Base-by-base conservation (phyloP, 306 rosid species). In the Calophaca sinica region DNA sequence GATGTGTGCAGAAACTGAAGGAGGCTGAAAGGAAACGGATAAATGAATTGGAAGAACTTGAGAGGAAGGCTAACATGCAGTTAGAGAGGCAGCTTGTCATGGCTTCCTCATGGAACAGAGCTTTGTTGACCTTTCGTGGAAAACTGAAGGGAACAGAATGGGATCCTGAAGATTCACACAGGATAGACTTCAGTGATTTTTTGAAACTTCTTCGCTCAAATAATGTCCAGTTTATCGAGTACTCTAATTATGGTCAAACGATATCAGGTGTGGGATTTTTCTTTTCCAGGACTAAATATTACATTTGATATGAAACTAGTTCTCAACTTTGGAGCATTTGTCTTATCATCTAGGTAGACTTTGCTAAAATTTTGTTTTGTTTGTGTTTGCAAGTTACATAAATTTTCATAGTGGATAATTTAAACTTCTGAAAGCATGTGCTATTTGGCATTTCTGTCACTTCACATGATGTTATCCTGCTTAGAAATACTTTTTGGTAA, bases 11-110 rank as follows among this genome's bases (percentile, higher is more conserved):
- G 97, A 87, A 84, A 82, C 76, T 90, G 77, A 94, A 91, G 91
- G 96, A 89, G 57, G 87, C 74, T 0, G 98, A 94, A 78, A 85
- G 87, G 80, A 82, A 88, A 52, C 82, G 97, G 74, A 77, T 92
- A 58, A 86, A 82, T 82, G 89, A 94, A 52, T 62, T 92, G 72
- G 96, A 94, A 77, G 96, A 90, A 48, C 64, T 94, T 73, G 93
- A 94, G 73, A 87, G 66, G 70, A 94, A 92, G 76, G 96, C 96
- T 49, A 88, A 87, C 29, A 32, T 86, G 80, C 99, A 94, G 82
- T 86, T 92, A 70, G 99, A 94, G 85, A 94, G 99, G 83, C 97
- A 94, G 84, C 96, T 94, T 75, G 96, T 90, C 33, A 81, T 94
- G 99, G 99, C 99, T 80, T 92, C 99, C 36, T 46, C 73, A 11